Evolutionary conservation across 148 eudicot species (phyloP).

Genomic region (Camellia japonica): DNA sequence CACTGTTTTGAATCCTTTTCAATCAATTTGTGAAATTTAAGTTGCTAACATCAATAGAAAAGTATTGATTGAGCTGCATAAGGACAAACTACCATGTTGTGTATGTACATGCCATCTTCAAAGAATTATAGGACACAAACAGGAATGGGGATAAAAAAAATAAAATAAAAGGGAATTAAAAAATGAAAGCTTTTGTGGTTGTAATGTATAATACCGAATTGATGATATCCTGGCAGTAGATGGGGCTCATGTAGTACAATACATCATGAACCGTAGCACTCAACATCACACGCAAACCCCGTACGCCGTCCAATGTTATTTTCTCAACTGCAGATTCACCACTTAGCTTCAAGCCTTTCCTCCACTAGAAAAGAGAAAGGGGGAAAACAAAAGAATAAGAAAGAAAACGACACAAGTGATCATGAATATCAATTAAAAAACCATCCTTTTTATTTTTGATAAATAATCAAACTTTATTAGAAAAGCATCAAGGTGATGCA

Average conservation of each 20-base stretch:
- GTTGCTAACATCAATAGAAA: no score
- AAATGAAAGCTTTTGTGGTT: slow-evolving; percentile 11
- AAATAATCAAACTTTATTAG: no score
- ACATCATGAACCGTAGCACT: slow-evolving; percentile 99
- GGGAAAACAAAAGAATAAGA: slow-evolving; percentile 1
- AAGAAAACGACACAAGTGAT: not conserved
- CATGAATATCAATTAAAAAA: not conserved
- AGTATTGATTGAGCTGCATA: not conserved
- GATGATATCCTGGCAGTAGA: slow-evolving; percentile 94
- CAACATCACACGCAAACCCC: slow-evolving; percentile 77
- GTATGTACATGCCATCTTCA: not conserved
- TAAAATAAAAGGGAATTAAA: not conserved
- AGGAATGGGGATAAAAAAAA: not conserved
- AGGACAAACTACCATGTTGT: not conserved
- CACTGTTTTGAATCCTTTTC: no score
- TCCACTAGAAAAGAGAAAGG: slow-evolving; percentile 60
- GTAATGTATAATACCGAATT: slow-evolving; percentile 62
- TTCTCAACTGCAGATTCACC: slow-evolving; percentile 93
- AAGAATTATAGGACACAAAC: not conserved
- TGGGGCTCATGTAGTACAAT: slow-evolving; percentile 98
- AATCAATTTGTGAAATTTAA: no score
- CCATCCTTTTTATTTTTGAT: not conserved
- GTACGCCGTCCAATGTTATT: slow-evolving; percentile 79
- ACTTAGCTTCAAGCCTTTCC: slow-evolving; percentile 86
- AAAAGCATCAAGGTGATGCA: no score